Percentiles rank a stretch among this genome's conserved stretches.
Evolutionary conservation across 225 moss, liverwort and hornwort genomes (phyloP).

Genomic region (Marchantia polymorpha): DNA sequence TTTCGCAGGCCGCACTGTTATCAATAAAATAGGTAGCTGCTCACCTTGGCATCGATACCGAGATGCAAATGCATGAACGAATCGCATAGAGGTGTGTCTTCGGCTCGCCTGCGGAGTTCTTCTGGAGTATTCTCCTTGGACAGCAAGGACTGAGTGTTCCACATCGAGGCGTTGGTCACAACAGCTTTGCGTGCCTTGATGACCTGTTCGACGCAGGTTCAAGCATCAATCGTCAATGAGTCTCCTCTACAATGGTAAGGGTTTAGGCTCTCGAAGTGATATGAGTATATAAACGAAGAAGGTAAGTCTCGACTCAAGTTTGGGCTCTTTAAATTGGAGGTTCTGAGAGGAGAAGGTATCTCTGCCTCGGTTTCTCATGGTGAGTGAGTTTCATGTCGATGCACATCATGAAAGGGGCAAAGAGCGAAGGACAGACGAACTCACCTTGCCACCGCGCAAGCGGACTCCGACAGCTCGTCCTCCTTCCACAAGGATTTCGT

Average conservation of each 20-base stretch:
- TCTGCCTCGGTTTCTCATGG: no score
- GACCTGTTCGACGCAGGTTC: constrained; percentile 44
- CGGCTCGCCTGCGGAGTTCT: constrained; percentile 60
- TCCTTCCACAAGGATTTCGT: constrained; percentile 76
- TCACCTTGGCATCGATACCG: constrained; percentile 85
- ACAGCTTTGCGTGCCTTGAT: constrained; percentile 80
- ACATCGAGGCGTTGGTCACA: constrained; percentile 80
- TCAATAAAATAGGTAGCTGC: background rate
- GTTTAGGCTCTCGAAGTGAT: no score
- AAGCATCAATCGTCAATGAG: no score
- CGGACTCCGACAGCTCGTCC: constrained; percentile 84
- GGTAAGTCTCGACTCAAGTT: no score
- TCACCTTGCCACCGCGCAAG: constrained; percentile 68
- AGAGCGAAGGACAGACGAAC: background rate
- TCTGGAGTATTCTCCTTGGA: constrained; percentile 52
- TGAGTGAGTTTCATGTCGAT: no score
- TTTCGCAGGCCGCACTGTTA: background rate
- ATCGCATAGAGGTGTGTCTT: constrained; percentile 71
- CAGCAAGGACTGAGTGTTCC: constrained; percentile 72
- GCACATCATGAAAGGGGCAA: background rate
- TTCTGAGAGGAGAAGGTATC: no score
- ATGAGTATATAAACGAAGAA: no score
- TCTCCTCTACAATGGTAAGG: no score
- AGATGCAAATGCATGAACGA: constrained; percentile 99
- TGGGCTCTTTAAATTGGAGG: no score